Evolutionary conservation across 2,329 filamentous ascomycete genomes (phyloP).

Genomic region (Trichoderma simmonsii): DNA sequence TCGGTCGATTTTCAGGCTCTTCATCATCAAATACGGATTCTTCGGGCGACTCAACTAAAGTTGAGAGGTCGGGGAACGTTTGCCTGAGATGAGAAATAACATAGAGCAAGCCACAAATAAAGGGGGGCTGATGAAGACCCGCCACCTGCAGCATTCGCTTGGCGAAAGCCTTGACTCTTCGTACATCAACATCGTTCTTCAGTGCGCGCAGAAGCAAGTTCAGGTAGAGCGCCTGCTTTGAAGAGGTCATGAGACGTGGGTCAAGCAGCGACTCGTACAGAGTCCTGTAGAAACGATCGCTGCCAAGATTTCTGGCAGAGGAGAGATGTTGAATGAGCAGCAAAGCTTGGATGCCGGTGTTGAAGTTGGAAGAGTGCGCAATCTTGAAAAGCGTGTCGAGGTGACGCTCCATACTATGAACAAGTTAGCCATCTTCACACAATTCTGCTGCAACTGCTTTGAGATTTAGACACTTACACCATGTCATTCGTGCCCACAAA

Average conservation of each 20-base stretch:
- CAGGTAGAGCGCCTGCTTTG: slow-evolving; percentile 92
- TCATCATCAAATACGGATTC: slow-evolving; percentile 64
- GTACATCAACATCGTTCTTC: slow-evolving; percentile 85
- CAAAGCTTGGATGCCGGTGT: slow-evolving; percentile 93
- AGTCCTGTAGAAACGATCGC: slow-evolving; percentile 91
- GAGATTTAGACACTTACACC: slow-evolving; percentile 49
- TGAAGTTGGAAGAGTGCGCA: slow-evolving; percentile 97
- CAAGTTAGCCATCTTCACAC: slow-evolving; percentile 19
- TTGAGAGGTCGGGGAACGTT: slow-evolving; percentile 75
- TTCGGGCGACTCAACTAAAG: slow-evolving; percentile 77
- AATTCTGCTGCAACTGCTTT: neutral
- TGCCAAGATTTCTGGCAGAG: slow-evolving; percentile 71
- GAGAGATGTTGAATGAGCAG: slow-evolving; percentile 93
- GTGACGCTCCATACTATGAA: slow-evolving; percentile 70
- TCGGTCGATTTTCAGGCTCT: slow-evolving; percentile 41
- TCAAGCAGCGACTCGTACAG: slow-evolving; percentile 94
- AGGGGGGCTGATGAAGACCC: slow-evolving; percentile 85
- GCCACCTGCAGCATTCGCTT: slow-evolving; percentile 89
- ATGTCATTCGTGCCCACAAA: slow-evolving; percentile 80
- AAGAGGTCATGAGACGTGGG: slow-evolving; percentile 80
- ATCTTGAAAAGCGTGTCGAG: slow-evolving; percentile 93
- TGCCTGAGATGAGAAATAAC: slow-evolving; percentile 76
- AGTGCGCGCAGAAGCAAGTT: slow-evolving; percentile 86
- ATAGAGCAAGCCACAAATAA: slow-evolving; percentile 90
- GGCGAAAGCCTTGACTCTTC: slow-evolving; percentile 90